Base-by-base conservation (phyloP, 2,329 filamentous ascomycete genomes). In the Fusarium succisae region DNA sequence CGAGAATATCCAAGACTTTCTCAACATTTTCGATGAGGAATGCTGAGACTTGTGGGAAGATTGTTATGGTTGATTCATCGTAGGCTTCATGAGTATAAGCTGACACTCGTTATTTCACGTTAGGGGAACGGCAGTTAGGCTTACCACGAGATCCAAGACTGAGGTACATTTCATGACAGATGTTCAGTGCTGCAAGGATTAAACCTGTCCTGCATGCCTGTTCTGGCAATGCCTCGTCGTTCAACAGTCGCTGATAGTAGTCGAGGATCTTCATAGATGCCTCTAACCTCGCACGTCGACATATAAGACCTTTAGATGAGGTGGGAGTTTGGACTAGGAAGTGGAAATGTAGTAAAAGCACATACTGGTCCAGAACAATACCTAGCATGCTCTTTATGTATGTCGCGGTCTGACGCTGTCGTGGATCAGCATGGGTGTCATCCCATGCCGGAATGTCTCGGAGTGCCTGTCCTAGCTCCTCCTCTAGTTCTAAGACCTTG, bases 261-360 rank as follows among this genome's bases (percentile, higher is more conserved):
- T 24, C 26, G 5, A 56, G 28, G 5, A 56, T 43, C 5, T 56
- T 56, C 9, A 4, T 45, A 3, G 53, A 32, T 3, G 38, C 53
- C 13, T 56, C 53, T 12, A 56, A 24, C 6, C 53, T 32, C 7
- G 26, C 38, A 1, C 53, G 53, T 24, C 38, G 38, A 24, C 53
- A 56, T 0, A 32, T 44, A 2, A 24, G 22, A 15, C 6, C 11
- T 12, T 45, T 56, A 3, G 26, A 14, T 5, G 17, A 17, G 12
- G 26, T 24, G 3, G 3, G 9, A 3, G 0, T 44, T 15, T 24
- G 26, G 0, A 9, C 9, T 3, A 45, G 17, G 12, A 32, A 56
- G 2, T 30, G 26, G 13, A 30, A 45, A 32, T 56, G 17, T 2
- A 56, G 22, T 9, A 56, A 22, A 10, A 56, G 3, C 2, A 15